Evolutionary conservation across 371 early-diverging fungal species (phyloP), one percentile per base, ranked within the genome.

Genomic region (Aphelidium insulamus): DNA sequence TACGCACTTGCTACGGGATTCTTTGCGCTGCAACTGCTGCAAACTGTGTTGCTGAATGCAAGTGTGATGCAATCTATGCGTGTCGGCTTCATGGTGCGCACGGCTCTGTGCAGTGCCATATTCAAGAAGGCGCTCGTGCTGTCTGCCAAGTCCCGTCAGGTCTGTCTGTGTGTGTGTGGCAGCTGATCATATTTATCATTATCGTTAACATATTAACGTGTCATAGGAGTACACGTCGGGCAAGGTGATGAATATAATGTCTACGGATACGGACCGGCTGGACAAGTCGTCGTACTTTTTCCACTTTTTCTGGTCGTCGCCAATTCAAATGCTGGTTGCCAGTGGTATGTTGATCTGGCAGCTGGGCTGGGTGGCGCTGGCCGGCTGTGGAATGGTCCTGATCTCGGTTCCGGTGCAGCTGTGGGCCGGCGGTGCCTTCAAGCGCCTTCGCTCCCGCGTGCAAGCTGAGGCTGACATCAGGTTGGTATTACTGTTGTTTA

Each of bases 161-260:
- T 36, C n/a, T n/a, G n/a, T n/a, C n/a, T n/a, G n/a, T n/a, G n/a
- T n/a, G n/a, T n/a, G n/a, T n/a, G n/a, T n/a, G n/a, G n/a, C n/a
- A n/a, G n/a, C n/a, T n/a, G n/a, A n/a, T n/a, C n/a, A n/a, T n/a
- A n/a, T n/a, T n/a, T n/a, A n/a, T n/a, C n/a, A n/a, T n/a, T n/a
- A n/a, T n/a, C n/a, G n/a, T n/a, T n/a, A n/a, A n/a, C n/a, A n/a
- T n/a, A n/a, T n/a, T n/a, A n/a, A n/a, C n/a, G n/a, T n/a, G n/a
- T n/a, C n/a, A n/a, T n/a, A 14, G 20, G 34, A 33, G 7, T 33
- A 12, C 12, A 57, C 60, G 21, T 52, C 58, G 4, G 87, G 87
- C 16, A 67, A 65, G 17, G 61, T 88, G 34, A 74, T 75, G 41
- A 88, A 78, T 44, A 43, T 90, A 34, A 72, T 86, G 49, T 72